Evolutionary conservation across 2,329 filamentous ascomycete species (phyloP).

Genomic region (Amphichorda felina): DNA sequence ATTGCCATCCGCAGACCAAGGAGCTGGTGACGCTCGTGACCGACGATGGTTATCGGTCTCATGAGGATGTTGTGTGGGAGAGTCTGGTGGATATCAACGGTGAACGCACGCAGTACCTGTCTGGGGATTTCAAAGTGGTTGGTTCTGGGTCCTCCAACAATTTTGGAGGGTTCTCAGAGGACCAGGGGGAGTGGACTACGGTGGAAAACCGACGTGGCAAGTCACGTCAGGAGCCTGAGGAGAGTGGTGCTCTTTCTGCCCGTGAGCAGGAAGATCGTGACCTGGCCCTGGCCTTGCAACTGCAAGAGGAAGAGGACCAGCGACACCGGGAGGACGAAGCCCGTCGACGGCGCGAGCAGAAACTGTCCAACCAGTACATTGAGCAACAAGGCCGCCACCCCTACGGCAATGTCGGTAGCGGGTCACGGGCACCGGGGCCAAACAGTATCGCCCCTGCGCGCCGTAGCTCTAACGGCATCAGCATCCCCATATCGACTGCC

Average conservation of each 20-base stretch:
- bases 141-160: slow-evolving; percentile 30
- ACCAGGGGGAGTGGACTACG: slow-evolving; percentile 37
- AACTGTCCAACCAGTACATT: slow-evolving; percentile 59
- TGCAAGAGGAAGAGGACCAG: slow-evolving; percentile 90
- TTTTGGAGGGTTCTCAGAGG: slow-evolving; percentile 6
- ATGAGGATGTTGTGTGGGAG: slow-evolving; percentile 94
- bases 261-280: slow-evolving; percentile 70
- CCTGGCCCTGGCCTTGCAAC: slow-evolving; percentile 76
- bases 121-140: slow-evolving; percentile 83
- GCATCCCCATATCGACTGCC: background rate
- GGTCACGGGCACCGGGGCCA: background rate
- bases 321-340: slow-evolving; percentile 55
- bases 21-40: slow-evolving; percentile 79
- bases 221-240: slow-evolving; percentile 7
- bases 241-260: slow-evolving; percentile 1
- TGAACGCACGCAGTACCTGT: slow-evolving; percentile 69
- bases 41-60: slow-evolving; percentile 77
- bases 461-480: slow-evolving; percentile 10
- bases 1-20: slow-evolving; percentile 70
- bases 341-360: slow-evolving; percentile 52
- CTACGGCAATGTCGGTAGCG: background rate
- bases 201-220: slow-evolving; percentile 27
- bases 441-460: slow-evolving; percentile 7
- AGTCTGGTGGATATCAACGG: slow-evolving; percentile 82
- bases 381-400: slow-evolving; percentile 43